Conservation (phyloP, 129 eudicot species). For the Flaveria bidentis region DNA sequence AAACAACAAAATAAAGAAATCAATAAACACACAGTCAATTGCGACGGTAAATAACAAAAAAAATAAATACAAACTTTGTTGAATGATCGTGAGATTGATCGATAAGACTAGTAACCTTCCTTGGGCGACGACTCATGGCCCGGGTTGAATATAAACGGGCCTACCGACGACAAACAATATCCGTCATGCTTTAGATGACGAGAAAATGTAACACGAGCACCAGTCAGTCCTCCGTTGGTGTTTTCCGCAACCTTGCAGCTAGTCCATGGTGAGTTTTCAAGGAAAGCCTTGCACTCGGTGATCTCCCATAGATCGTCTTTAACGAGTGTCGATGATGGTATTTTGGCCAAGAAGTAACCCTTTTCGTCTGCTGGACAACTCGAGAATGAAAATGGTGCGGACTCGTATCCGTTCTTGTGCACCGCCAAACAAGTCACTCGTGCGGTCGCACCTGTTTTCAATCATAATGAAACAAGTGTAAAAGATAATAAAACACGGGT, state of each 20-base stretch:
- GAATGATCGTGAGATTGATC: neutral
- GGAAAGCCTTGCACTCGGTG: slow-evolving; percentile 53
- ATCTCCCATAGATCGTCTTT: slow-evolving; percentile 40
- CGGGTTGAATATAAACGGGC: slow-evolving; percentile 47
- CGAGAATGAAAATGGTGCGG: slow-evolving; percentile 52
- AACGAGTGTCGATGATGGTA: slow-evolving; percentile 29
- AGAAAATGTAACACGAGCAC: slow-evolving; percentile 39
- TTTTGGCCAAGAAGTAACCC: slow-evolving; percentile 56
- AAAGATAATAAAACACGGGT: no score
- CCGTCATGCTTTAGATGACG: slow-evolving; percentile 39
- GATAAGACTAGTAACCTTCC: slow-evolving; percentile 36
- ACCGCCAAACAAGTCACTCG: slow-evolving; percentile 51
- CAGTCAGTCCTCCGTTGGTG: slow-evolving; percentile 40
- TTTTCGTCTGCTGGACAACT: slow-evolving; percentile 48
- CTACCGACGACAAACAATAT: slow-evolving; percentile 47
- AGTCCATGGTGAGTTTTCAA: slow-evolving; percentile 43
- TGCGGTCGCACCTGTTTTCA: slow-evolving; percentile 41
- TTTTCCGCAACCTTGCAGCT: slow-evolving; percentile 44
- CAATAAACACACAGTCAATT: slow-evolving; percentile 8
- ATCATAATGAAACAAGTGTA: neutral
- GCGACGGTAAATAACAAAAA: neutral
- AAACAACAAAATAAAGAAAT: slow-evolving; percentile 15
- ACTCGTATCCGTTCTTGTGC: slow-evolving; percentile 53
- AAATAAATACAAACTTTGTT: neutral
- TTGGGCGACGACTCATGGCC: slow-evolving; percentile 27